A percentile compares a stretch with the other conserved stretches of the same genome.
phyloP scores from a whole-genome alignment of 352 stramenopile genomes.

The Phytophthora citricola region DNA sequence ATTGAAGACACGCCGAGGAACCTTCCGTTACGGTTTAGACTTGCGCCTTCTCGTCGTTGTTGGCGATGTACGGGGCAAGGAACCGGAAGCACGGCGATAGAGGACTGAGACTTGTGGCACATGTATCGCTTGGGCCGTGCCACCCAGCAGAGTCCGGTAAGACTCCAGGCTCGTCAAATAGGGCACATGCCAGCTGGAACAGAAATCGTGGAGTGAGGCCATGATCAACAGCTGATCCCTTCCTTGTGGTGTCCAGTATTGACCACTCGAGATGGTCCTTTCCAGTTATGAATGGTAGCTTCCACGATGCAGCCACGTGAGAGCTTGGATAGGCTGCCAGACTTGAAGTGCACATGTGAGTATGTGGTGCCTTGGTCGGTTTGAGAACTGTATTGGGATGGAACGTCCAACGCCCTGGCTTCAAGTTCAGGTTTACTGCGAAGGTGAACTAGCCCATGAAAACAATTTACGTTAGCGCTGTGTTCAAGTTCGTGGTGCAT shows the following conservation, averaged over 20 bases:
- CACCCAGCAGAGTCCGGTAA: conserved; percentile 13
- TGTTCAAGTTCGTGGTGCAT: no score
- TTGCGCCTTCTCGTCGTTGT: conserved; percentile 8
- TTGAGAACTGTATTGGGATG: neutral
- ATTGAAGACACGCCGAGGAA: conserved; percentile 13
- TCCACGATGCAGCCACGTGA: neutral
- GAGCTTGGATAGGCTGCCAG: conserved; percentile 2
- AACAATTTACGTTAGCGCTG: neutral
- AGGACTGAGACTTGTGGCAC: conserved; percentile 2
- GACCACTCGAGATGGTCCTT: neutral
- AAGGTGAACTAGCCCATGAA: neutral
- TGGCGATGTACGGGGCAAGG: neutral
- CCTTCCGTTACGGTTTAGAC: conserved; percentile 18
- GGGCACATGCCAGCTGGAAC: conserved; percentile 18
- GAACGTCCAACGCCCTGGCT: conserved; percentile 16
- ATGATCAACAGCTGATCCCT: conserved; percentile 5
- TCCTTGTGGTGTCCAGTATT: conserved; percentile 13
- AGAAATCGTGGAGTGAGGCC: neutral
- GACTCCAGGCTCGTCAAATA: conserved; percentile 22
- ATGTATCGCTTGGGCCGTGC: neutral
- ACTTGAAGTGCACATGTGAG: conserved; percentile 15
- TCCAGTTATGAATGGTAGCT: neutral
- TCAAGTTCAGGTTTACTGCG: conserved; percentile 2
- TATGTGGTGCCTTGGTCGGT: neutral
- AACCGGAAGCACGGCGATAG: conserved; percentile 5